These are phyloP conservation scores for Omphalotus olearius DNA, from an alignment of 1,284 basidiomycete genomes.

Conservation along the genomic window DNA sequence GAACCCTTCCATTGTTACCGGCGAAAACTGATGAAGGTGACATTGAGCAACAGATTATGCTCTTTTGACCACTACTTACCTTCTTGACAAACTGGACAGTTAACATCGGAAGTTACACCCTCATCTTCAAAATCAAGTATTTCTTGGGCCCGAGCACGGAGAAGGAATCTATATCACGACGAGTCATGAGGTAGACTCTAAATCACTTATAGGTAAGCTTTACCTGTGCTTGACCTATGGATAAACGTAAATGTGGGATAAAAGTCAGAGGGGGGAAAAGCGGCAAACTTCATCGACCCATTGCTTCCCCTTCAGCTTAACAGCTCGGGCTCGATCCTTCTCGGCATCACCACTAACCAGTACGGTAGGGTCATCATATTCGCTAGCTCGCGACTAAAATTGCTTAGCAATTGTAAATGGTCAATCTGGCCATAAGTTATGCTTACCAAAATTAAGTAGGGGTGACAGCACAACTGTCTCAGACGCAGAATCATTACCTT, in stretches of 20 bases:
- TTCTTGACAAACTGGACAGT: conserved; percentile 54
- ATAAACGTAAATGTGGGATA: not conserved
- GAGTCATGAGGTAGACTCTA: conserved; percentile 2
- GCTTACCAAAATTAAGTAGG: conserved; percentile 55
- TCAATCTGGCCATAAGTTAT: not conserved
- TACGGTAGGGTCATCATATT: conserved; percentile 45
- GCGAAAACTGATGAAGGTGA: conserved; percentile 34
- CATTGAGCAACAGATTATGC: not conserved
- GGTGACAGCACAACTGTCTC: conserved; percentile 64
- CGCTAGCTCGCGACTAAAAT: conserved; percentile 35
- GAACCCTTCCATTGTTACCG: conserved; percentile 44
- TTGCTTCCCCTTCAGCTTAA: conserved; percentile 45
- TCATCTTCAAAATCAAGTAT: conserved; percentile 9
- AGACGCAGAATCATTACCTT: conserved; percentile 65
- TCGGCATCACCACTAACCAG: conserved; percentile 44
- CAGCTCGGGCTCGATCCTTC: conserved; percentile 53
- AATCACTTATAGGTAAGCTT: conserved; percentile 1
- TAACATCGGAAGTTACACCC: conserved; percentile 14
- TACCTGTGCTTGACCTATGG: conserved; percentile 37
- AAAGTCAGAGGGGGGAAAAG: not conserved
- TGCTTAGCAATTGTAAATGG: no score
- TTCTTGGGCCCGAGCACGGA: conserved; percentile 37
- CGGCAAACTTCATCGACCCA: conserved; percentile 48
- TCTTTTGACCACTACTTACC: conserved; percentile 29
- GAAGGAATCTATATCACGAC: conserved; percentile 32